Conservation (phyloP, 2,329 filamentous ascomycete genomes). For the Davidsoniella eucalypti region DNA sequence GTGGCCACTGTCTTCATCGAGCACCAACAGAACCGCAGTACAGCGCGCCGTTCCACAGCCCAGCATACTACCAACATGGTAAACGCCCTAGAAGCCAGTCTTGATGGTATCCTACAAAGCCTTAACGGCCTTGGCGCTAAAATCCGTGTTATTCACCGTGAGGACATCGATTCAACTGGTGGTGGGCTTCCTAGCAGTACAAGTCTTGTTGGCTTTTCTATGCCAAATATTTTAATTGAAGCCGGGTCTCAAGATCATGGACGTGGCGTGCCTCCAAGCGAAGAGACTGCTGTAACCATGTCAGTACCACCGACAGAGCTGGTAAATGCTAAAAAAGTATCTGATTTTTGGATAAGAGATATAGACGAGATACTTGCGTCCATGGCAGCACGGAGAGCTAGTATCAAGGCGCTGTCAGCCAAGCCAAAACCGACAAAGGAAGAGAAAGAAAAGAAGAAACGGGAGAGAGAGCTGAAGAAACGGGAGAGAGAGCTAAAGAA, state of each 20-base stretch:
- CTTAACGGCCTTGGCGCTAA: not conserved
- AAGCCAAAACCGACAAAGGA: not conserved
- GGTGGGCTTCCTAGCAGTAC: too few relatives aligned
- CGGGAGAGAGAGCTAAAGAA: not conserved
- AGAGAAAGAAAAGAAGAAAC: not conserved
- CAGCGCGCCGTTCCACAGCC: not conserved
- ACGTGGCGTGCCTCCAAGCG: not conserved
- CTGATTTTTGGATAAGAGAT: constrained; percentile 7
- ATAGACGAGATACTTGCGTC: not conserved
- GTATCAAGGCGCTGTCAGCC: not conserved
- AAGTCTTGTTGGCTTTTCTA: too few relatives aligned
- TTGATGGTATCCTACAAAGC: constrained; percentile 1
- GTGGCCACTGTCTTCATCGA: constrained; percentile 3
- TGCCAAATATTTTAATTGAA: too few relatives aligned
- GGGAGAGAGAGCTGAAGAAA: not conserved
- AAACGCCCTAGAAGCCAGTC: constrained; percentile 6
- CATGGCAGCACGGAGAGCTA: not conserved
- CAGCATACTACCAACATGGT: constrained; percentile 5
- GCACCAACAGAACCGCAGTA: constrained; percentile 7
- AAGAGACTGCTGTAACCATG: too few relatives aligned
- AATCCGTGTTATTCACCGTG: too few relatives aligned
- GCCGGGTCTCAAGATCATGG: too few relatives aligned
- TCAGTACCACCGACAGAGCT: not conserved
- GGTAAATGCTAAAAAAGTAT: constrained; percentile 4
- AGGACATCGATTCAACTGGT: too few relatives aligned